Evolutionary conservation across 352 stramenopile species (phyloP).

Genomic region (Phytopythium oedochilum): DNA sequence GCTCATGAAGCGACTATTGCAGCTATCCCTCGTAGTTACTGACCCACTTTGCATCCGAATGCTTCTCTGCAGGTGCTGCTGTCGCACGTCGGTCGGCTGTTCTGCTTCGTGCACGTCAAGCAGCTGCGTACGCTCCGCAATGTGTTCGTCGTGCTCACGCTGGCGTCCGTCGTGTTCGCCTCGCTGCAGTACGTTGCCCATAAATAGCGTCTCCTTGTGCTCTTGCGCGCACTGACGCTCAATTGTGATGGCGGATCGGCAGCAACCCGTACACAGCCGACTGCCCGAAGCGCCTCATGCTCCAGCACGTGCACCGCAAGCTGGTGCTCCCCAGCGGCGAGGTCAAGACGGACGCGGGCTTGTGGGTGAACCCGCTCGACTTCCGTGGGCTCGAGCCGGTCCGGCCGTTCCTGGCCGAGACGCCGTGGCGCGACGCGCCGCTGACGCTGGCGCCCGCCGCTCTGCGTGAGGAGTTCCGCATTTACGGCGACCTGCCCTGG

Average conservation of each 20-base stretch:
- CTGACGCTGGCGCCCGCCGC: slow-evolving; percentile 27
- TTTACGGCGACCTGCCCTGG: slow-evolving; percentile 74
- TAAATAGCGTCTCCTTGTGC: neutral
- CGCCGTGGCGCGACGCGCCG: slow-evolving; percentile 41
- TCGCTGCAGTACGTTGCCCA: slow-evolving; percentile 36
- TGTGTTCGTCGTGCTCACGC: slow-evolving; percentile 25
- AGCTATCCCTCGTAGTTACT: slow-evolving; percentile 6
- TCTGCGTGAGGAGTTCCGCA: slow-evolving; percentile 39
- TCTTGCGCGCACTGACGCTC: neutral
- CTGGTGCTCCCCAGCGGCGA: slow-evolving; percentile 35
- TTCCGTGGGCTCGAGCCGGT: slow-evolving; percentile 56
- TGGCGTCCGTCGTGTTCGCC: slow-evolving; percentile 34
- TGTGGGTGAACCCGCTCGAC: slow-evolving; percentile 74
- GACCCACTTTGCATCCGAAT: slow-evolving; percentile 1
- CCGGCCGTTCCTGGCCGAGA: slow-evolving; percentile 32
- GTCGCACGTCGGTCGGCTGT: slow-evolving; percentile 60
- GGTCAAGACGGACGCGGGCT: slow-evolving; percentile 44
- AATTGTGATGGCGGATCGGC: neutral
- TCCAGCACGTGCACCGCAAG: slow-evolving; percentile 69
- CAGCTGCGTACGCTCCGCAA: slow-evolving; percentile 38
- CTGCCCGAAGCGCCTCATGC: slow-evolving; percentile 60
- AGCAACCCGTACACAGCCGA: slow-evolving; percentile 76
- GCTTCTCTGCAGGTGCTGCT: slow-evolving; percentile 25
- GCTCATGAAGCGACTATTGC: neutral
- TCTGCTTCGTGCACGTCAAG: slow-evolving; percentile 58